phyloP scores from a whole-genome alignment of 148 eudicot species.

The Rhododendron williamsianum region DNA sequence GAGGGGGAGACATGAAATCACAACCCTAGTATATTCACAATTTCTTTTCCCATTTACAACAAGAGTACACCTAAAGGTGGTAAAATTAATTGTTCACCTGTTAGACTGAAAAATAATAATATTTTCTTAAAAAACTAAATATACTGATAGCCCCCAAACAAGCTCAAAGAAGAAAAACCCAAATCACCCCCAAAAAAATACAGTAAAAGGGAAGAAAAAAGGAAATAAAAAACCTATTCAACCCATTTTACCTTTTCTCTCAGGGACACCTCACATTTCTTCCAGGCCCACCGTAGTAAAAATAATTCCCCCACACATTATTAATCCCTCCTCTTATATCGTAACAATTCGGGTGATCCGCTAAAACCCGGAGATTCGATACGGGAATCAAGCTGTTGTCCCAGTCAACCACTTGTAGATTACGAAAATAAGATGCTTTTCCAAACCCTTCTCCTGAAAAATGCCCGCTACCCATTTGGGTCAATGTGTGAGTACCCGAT shows the following conservation, averaged over 20 bases:
- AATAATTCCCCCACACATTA: slow-evolving; percentile 78
- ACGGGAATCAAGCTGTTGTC: slow-evolving; percentile 79
- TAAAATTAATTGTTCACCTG: slow-evolving; percentile 17
- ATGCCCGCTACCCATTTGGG: slow-evolving; percentile 98
- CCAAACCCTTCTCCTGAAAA: slow-evolving; percentile 86
- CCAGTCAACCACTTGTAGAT: slow-evolving; percentile 89
- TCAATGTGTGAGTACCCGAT: slow-evolving; percentile 72
- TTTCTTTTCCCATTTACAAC: slow-evolving; percentile 18
- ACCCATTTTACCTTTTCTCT: slow-evolving; percentile 2
- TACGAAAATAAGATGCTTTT: slow-evolving; percentile 87
- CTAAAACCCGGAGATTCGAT: slow-evolving; percentile 58
- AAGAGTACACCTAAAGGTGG: background rate
- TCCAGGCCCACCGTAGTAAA: slow-evolving; percentile 98
- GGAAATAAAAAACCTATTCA: background rate
- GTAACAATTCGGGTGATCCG: slow-evolving; percentile 93
- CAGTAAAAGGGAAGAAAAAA: background rate
- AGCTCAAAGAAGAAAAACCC: slow-evolving; percentile 9
- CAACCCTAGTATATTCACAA: slow-evolving; percentile 14
- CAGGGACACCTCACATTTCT: slow-evolving; percentile 67
- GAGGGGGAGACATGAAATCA: background rate
- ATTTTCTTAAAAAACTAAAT: background rate
- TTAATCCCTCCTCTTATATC: slow-evolving; percentile 72
- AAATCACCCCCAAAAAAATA: slow-evolving; percentile 12
- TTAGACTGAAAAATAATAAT: slow-evolving; percentile 12
- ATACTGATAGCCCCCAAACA: slow-evolving; percentile 20